Conservation (phyloP, 345 rosid species). For the Clarkia xantiana region DNA sequence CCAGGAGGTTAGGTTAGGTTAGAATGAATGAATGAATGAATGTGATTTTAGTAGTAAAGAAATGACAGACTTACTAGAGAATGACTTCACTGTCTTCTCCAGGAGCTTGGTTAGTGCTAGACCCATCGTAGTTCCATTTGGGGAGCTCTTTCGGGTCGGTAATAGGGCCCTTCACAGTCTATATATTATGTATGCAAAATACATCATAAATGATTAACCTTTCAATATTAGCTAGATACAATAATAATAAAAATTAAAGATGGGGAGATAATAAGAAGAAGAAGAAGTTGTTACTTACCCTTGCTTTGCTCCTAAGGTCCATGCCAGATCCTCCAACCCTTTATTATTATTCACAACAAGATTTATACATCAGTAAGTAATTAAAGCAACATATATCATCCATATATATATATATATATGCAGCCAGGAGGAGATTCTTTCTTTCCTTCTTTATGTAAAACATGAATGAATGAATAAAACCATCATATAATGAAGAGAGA, state of each 20-base stretch:
- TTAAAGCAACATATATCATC: not conserved
- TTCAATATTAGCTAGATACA: not conserved
- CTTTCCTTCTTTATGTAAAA: too few relatives aligned
- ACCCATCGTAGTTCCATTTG: conserved; percentile 4
- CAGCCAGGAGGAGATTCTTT: too few relatives aligned
- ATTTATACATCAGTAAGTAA: not conserved
- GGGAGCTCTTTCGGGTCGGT: not conserved
- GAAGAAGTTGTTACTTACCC: too few relatives aligned
- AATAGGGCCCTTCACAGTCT: not conserved
- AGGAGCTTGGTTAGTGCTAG: not conserved
- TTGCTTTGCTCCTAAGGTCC: conserved; percentile 4
- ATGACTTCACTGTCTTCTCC: conserved; percentile 3
- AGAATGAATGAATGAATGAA: too few relatives aligned
- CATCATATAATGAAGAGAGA: too few relatives aligned
- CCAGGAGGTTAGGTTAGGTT: too few relatives aligned
- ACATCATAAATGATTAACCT: not conserved
- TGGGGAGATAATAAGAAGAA: too few relatives aligned
- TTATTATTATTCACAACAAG: not conserved
- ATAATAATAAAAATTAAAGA: too few relatives aligned
- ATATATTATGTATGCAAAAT: not conserved
- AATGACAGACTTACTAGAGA: not conserved
- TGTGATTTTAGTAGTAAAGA: too few relatives aligned
- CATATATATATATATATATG: too few relatives aligned
- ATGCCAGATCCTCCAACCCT: not conserved
- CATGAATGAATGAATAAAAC: too few relatives aligned